Percentiles rank a stretch among this genome's conserved stretches.
Conservation (phyloP, 768 basidiomycete species). For the Flagelloscypha sp. region DNA sequence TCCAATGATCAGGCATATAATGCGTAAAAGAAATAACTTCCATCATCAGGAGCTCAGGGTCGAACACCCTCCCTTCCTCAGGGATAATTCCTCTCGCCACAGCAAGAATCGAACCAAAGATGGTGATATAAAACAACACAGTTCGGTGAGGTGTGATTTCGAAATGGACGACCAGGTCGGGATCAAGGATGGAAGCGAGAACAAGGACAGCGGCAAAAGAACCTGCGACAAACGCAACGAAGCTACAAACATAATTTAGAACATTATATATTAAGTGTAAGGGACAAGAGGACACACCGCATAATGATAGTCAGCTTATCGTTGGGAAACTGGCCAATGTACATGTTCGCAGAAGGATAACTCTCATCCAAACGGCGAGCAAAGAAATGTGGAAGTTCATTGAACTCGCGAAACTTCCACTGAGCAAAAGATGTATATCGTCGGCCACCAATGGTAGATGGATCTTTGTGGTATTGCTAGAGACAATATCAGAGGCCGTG, state of each 20-base stretch:
- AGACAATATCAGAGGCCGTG: conserved; percentile 7
- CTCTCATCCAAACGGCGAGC: conserved; percentile 78
- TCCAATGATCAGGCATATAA: conserved; percentile 94
- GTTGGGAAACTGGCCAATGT: conserved; percentile 97
- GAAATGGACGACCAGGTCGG: conserved; percentile 87
- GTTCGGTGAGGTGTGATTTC: conserved; percentile 92
- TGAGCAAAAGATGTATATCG: conserved; percentile 91
- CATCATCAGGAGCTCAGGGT: conserved; percentile 86
- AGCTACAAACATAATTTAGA: conserved; percentile 37
- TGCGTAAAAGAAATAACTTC: conserved; percentile 93
- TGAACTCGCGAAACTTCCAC: conserved; percentile 99
- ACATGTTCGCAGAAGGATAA: conserved; percentile 86
- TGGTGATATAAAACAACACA: conserved; percentile 83
- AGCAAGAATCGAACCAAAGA: conserved; percentile 85
- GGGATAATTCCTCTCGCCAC: conserved; percentile 93
- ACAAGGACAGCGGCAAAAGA: conserved; percentile 95
- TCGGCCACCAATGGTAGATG: conserved; percentile 86
- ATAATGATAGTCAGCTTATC: conserved; percentile 84
- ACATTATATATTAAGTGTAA: background rate
- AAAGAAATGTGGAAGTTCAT: conserved; percentile 93
- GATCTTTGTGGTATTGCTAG: conserved; percentile 98
- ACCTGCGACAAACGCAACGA: conserved; percentile 92
- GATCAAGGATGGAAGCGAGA: conserved; percentile 86
- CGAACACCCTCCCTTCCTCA: conserved; percentile 88
- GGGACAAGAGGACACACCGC: conserved; percentile 46